Evolutionary conservation across 2,329 filamentous ascomycete genomes (phyloP).

Genomic region (Talaromyces atroroseus): DNA sequence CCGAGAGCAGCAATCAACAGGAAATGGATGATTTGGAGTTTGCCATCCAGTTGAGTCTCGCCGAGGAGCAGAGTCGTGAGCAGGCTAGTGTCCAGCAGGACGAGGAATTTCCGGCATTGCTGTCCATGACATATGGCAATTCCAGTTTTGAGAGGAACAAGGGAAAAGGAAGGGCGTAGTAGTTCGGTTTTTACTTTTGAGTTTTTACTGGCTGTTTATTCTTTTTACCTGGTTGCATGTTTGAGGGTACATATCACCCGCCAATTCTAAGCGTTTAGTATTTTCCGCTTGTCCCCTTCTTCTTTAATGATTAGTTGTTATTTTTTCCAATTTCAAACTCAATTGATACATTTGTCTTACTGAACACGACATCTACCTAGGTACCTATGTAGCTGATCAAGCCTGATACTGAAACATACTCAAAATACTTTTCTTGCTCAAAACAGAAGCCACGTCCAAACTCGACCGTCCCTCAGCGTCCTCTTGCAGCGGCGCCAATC

Average conservation of each 20-base stretch:
- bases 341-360: not conserved
- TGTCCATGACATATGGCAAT: constrained; percentile 18
- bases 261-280: not conserved
- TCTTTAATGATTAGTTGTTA: not conserved
- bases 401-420: not conserved
- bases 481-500: not conserved
- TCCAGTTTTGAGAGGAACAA: constrained; percentile 31
- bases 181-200: not conserved
- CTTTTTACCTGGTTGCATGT: not conserved
- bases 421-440: not conserved
- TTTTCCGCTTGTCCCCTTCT: not conserved
- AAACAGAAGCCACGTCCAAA: not conserved
- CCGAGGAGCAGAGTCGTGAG: constrained; percentile 50
- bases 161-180: constrained; percentile 19
- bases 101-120: constrained; percentile 30
- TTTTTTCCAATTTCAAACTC: not conserved
- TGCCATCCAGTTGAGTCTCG: constrained; percentile 57
- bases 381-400: not conserved
- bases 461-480: not conserved
- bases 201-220: not conserved
- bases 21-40: constrained; percentile 57
- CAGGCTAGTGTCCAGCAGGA: constrained; percentile 16
- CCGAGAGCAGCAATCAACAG: constrained; percentile 35
- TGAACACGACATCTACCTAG: not conserved
- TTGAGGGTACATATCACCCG: not conserved